phyloP scores from a whole-genome alignment of 2,329 filamentous ascomycete species.

The Pseudogymnoascus sp. region DNA sequence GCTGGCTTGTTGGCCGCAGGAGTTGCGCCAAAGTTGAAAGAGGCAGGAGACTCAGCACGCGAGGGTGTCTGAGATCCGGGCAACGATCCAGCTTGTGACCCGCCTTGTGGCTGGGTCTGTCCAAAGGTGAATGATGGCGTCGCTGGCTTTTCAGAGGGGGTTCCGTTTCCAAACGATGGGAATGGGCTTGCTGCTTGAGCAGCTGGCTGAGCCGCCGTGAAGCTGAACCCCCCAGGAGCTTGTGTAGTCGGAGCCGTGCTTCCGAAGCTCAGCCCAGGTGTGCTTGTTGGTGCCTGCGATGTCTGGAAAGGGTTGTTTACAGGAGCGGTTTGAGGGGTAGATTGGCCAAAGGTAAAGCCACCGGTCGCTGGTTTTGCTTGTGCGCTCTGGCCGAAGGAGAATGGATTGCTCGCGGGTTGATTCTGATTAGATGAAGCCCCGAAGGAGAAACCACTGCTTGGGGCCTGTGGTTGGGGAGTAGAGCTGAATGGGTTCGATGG shows the following conservation, averaged over 20 bases:
- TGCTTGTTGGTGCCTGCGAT: not conserved
- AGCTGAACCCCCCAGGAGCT: not conserved
- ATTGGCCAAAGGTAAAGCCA: not conserved
- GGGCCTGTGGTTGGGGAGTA: not conserved
- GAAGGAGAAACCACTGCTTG: slow-evolving; percentile 5
- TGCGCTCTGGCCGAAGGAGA: not conserved
- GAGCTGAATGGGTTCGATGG: slow-evolving; percentile 9
- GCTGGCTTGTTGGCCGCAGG: not conserved
- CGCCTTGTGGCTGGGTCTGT: not conserved
- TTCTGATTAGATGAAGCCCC: not conserved
- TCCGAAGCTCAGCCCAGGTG: not conserved
- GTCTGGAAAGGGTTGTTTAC: not conserved
- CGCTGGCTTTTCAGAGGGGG: slow-evolving; percentile 3
- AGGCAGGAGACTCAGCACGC: not conserved
- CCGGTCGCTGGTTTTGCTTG: not conserved
- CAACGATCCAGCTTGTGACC: not conserved
- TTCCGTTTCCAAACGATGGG: not conserved
- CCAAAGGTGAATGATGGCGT: slow-evolving; percentile 5
- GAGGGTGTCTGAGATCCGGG: not conserved
- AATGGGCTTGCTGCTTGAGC: not conserved
- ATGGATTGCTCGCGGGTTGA: not conserved
- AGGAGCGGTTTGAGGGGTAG: not conserved
- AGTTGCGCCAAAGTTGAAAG: slow-evolving; percentile 1
- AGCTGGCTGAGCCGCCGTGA: not conserved
- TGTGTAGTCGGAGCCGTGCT: not conserved